Evolutionary conservation across 1,284 basidiomycete genomes (phyloP).

Genomic region (Mrakiaceae sp.): DNA sequence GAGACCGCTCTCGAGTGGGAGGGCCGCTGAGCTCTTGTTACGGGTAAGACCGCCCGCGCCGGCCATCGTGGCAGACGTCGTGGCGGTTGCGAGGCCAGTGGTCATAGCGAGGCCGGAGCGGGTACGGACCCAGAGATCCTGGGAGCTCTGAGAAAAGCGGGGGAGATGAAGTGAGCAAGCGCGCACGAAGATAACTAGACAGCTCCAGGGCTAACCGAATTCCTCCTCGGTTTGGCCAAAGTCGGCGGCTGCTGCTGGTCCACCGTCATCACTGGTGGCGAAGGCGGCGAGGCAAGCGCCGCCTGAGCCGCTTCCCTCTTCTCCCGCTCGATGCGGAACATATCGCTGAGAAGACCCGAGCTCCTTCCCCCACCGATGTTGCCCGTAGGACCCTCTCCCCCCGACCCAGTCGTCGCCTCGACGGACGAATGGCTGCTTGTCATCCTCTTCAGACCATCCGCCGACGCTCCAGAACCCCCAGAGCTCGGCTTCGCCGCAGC

Average conservation of each 20-base stretch:
- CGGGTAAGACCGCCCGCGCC: neutral
- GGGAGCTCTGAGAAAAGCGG: constrained; percentile 2
- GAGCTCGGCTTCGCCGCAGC: neutral
- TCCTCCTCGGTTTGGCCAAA: neutral
- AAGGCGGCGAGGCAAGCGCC: neutral
- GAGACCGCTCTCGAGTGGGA: constrained; percentile 7
- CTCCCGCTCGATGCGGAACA: constrained; percentile 16
- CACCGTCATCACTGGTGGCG: neutral
- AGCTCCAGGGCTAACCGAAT: constrained; percentile 3
- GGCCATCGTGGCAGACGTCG: neutral
- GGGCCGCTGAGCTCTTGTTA: constrained; percentile 11
- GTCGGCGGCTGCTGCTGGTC: neutral
- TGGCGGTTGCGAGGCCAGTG: neutral
- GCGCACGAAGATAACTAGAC: neutral
- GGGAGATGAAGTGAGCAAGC: neutral
- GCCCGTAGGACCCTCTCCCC: neutral
- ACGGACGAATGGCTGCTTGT: neutral
- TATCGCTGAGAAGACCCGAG: constrained; percentile 16
- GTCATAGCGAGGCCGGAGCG: neutral
- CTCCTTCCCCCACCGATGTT: constrained; percentile 13
- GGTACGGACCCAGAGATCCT: constrained; percentile 5
- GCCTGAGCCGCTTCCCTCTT: constrained; percentile 1
- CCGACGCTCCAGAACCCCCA: too few species aligned
- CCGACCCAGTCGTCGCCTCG: neutral
- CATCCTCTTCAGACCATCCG: too few species aligned